Conservation (phyloP, 345 rosid genomes). For the Melaleuca alternifolia region DNA sequence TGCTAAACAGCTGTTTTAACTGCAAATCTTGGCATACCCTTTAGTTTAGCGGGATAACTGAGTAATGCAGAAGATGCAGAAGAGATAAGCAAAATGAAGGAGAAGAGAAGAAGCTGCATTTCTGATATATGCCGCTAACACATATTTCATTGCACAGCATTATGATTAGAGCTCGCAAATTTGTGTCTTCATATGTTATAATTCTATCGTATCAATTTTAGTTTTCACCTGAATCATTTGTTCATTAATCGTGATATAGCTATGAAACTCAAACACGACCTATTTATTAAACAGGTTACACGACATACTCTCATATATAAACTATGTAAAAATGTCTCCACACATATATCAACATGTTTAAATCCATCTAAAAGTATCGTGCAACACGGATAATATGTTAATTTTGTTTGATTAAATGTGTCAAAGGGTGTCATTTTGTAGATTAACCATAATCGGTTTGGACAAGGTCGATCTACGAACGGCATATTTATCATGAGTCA, state of each 20-base stretch:
- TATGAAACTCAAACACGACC: neutral
- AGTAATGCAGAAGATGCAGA: neutral
- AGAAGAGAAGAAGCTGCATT: neutral
- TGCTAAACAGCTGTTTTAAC: neutral
- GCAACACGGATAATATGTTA: neutral
- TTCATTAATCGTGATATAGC: neutral
- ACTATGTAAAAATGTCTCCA: neutral
- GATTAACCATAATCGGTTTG: neutral
- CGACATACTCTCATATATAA: neutral
- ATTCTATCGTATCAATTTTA: neutral
- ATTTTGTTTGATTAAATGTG: neutral
- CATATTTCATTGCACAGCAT: neutral
- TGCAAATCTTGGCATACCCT: neutral
- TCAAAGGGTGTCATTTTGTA: neutral
- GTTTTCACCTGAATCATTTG: neutral
- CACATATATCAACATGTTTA: neutral
- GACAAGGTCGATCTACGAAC: neutral
- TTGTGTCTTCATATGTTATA: neutral
- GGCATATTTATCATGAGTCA: neutral
- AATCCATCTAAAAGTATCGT: neutral
- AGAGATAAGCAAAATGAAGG: neutral
- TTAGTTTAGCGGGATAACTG: neutral
- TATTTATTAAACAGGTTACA: neutral
- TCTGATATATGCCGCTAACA: neutral
- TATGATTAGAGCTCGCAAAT: neutral